Evolutionary conservation across 2,329 filamentous ascomycete genomes (phyloP), one percentile per base, ranked within the genome.

Genomic region (Ophiostoma sp.): DNA sequence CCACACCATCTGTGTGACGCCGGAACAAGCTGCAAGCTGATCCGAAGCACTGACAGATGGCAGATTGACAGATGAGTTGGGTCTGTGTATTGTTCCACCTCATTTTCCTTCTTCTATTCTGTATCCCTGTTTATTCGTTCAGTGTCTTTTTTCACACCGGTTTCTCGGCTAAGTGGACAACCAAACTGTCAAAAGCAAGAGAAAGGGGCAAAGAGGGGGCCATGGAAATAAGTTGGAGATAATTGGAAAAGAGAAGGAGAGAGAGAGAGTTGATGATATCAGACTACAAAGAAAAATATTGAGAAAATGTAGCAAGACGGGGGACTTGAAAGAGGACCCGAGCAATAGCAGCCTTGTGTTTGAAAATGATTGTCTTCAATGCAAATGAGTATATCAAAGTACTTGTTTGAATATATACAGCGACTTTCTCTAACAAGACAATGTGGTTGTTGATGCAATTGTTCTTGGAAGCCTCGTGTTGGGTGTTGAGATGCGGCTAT

Each of bases 91-190:
- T 39, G 31, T 39, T 22, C 17, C 17, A n/a, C n/a, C n/a, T 61
- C 11, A 28, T 22, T 19, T 2, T 57, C 31, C 31, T n/a, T 15
- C 28, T 31, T 28, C 33, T 42, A 12, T 19, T 57, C 12, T 45
- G 28, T 55, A 42, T 39, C 17, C 12, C 11, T 15, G 19, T 22
- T 39, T 33, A 12, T 52, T 11, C 11, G 5, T 52, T 31, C 25
- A 2, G 12, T 15, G 7, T 19, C 17, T 22, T 6, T 15, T 12
- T 64, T 28, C 70, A 71, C 55, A 71, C 15, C 70, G 70, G 42
- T 52, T 48, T 71, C 69, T 71, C 69, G 69, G 69, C 69, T 50
- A 63, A 71, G 69, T 48, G 42, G 50, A 28, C 33, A 45, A 48
- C 52, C 52, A 57, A 45, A 45, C 15, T 11, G n/a, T 17, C 7